Evolutionary conservation across 257 asterid genomes (phyloP).

Genomic region (Ilex asprella): DNA sequence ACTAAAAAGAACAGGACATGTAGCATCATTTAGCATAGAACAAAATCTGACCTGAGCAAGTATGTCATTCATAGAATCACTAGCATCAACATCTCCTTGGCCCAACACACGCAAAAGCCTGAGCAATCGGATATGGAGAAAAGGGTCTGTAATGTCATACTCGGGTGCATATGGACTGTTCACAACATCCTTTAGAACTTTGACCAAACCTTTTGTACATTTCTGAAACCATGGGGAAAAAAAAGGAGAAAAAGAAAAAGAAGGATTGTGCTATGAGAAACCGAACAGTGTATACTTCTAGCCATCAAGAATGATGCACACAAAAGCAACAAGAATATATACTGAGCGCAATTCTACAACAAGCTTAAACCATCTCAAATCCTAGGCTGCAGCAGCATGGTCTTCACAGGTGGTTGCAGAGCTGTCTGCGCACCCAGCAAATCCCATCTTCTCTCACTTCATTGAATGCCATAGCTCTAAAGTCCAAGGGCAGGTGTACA

Average conservation of each 20-base stretch:
- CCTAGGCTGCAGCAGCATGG: too few species aligned
- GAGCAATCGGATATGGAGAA: slow-evolving; percentile 85
- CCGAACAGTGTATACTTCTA: too few species aligned
- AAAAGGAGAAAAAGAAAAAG: neutral
- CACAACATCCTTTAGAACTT: slow-evolving; percentile 66
- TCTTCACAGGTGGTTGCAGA: too few species aligned
- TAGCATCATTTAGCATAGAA: neutral
- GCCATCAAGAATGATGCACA: too few species aligned
- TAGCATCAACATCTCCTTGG: slow-evolving; percentile 85
- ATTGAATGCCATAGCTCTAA: too few species aligned
- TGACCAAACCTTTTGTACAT: slow-evolving; percentile 87
- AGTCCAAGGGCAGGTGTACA: too few species aligned
- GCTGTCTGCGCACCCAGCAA: too few species aligned
- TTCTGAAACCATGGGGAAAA: slow-evolving; percentile 43
- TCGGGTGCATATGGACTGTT: slow-evolving; percentile 98
- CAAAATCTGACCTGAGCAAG: slow-evolving; percentile 80
- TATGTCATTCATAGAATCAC: slow-evolving; percentile 93
- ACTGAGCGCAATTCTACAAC: too few species aligned
- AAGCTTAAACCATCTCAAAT: too few species aligned
- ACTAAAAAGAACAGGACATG: neutral
- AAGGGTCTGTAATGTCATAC: slow-evolving; percentile 89
- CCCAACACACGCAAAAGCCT: slow-evolving; percentile 80
- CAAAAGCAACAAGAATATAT: neutral
- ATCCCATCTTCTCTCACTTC: too few species aligned
- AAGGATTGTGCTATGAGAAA: slow-evolving; percentile 1